Conservation (phyloP, 2,329 filamentous ascomycete genomes). For the Xylaria sp. region DNA sequence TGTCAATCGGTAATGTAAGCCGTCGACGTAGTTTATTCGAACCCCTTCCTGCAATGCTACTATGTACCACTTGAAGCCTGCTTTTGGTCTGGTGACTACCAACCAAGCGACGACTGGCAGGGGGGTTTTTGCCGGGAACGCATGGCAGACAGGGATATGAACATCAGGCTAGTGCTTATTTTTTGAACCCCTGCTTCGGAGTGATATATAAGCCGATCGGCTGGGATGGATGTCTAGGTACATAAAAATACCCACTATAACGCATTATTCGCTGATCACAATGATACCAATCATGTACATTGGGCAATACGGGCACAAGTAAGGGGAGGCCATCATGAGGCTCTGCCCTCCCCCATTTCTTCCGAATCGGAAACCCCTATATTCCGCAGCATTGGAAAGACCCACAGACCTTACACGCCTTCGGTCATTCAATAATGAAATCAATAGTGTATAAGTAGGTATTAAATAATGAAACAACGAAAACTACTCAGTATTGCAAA, state of each 20-base stretch:
- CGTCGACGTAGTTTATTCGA: constrained; percentile 3
- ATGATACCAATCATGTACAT: constrained; percentile 12
- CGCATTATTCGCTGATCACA: not conserved
- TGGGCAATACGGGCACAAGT: not conserved
- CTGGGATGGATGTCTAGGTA: constrained; percentile 18
- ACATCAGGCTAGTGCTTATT: constrained; percentile 44
- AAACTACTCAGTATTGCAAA: too few relatives aligned
- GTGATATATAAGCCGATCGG: constrained; percentile 45
- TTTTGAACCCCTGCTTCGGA: constrained; percentile 42
- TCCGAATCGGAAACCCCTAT: constrained; percentile 41
- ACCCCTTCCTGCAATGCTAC: constrained; percentile 28
- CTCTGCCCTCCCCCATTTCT: constrained; percentile 36
- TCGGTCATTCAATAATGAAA: constrained; percentile 25
- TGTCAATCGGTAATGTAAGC: not conserved
- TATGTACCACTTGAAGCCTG: constrained; percentile 13
- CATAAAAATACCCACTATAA: constrained; percentile 14
- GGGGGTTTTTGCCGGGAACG: constrained; percentile 38
- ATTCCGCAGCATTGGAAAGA: constrained; percentile 34
- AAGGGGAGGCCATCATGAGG: constrained; percentile 29
- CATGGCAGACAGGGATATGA: constrained; percentile 39
- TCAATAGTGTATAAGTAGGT: not conserved
- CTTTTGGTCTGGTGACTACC: constrained; percentile 18
- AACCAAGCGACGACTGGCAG: constrained; percentile 15
- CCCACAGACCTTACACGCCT: not conserved
- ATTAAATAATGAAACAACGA: not conserved